These are phyloP conservation scores for Tetragonia tetragonoides DNA, from an alignment of 148 eudicot species.

Conservation along the genomic window DNA sequence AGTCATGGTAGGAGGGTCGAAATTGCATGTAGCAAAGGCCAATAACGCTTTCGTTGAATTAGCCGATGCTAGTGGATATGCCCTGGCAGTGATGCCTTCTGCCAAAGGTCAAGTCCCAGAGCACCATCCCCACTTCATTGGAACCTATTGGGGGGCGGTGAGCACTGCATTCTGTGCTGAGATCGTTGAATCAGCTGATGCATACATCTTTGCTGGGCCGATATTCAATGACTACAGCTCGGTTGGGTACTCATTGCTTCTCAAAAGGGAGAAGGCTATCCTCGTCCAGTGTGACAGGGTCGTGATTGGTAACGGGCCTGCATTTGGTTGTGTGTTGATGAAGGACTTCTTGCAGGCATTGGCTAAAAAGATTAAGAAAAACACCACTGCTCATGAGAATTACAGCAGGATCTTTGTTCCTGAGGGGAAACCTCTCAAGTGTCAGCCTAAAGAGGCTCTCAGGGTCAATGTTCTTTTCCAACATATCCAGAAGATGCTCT, in stretches of 20 bases:
- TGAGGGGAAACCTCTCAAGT: slow-evolving; percentile 54
- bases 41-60: slow-evolving; percentile 51
- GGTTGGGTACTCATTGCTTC: slow-evolving; percentile 77
- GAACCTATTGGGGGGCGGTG: slow-evolving; percentile 85
- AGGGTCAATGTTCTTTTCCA: slow-evolving; percentile 75
- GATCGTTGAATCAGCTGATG: slow-evolving; percentile 84
- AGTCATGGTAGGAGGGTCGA: slow-evolving; percentile 75
- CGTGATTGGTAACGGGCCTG: slow-evolving; percentile 62
- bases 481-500: slow-evolving; percentile 69
- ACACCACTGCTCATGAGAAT: slow-evolving; percentile 65
- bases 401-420: slow-evolving; percentile 76
- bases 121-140: slow-evolving; percentile 67
- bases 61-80: slow-evolving; percentile 63
- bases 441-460: slow-evolving; percentile 56
- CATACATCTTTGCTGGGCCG: slow-evolving; percentile 75
- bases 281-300: slow-evolving; percentile 75
- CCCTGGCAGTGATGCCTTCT: slow-evolving; percentile 65
- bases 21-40: slow-evolving; percentile 60
- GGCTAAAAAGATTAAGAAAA: slow-evolving; percentile 48
- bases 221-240: slow-evolving; percentile 87
- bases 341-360: slow-evolving; percentile 68
- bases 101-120: slow-evolving; percentile 82
- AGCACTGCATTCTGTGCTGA: slow-evolving; percentile 79
- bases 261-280: slow-evolving; percentile 74
- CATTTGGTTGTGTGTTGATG: slow-evolving; percentile 73